These are phyloP conservation scores for Serendipita vermifera DNA, from an alignment of 768 basidiomycete species.

Conservation along the genomic window DNA sequence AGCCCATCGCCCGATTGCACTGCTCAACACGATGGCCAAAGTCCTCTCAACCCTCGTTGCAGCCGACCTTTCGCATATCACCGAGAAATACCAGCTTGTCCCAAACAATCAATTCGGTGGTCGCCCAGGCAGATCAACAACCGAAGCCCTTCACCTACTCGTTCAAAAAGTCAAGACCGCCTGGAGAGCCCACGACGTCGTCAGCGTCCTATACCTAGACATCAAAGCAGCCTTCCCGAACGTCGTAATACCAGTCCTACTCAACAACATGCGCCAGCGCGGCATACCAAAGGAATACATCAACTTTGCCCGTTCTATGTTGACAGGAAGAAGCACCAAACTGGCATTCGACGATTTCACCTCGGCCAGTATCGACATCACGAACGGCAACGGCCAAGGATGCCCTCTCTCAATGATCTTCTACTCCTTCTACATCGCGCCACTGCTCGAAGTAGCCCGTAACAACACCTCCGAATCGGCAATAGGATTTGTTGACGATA, in stretches of 20 bases:
- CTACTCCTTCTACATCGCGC: constrained; percentile 19
- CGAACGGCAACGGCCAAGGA: constrained; percentile 19
- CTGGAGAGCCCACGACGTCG: constrained; percentile 26
- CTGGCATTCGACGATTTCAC: constrained; percentile 3
- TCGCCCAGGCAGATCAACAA: constrained; percentile 27
- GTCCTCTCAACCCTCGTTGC: constrained; percentile 19
- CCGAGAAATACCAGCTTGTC: constrained; percentile 25
- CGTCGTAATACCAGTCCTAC: constrained; percentile 13
- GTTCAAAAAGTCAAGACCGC: constrained; percentile 12
- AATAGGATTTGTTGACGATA: constrained; percentile 13
- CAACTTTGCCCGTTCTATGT: constrained; percentile 1
- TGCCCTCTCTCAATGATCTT: constrained; percentile 19
- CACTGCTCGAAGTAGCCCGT: constrained; percentile 14
- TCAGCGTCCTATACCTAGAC: constrained; percentile 29
- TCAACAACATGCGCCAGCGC: constrained; percentile 16
- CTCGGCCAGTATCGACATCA: constrained; percentile 11
- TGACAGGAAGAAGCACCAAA: not conserved
- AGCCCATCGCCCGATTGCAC: constrained; percentile 28
- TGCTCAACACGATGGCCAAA: constrained; percentile 25
- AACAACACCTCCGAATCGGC: not conserved
- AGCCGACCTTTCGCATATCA: constrained; percentile 18
- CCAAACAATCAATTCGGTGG: constrained; percentile 29
- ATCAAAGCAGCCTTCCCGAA: constrained; percentile 34
- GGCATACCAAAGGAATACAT: constrained; percentile 14
- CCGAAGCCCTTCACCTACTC: constrained; percentile 21